Base-by-base conservation (phyloP, 2,329 filamentous ascomycete species). In the Neonectria ditissima region DNA sequence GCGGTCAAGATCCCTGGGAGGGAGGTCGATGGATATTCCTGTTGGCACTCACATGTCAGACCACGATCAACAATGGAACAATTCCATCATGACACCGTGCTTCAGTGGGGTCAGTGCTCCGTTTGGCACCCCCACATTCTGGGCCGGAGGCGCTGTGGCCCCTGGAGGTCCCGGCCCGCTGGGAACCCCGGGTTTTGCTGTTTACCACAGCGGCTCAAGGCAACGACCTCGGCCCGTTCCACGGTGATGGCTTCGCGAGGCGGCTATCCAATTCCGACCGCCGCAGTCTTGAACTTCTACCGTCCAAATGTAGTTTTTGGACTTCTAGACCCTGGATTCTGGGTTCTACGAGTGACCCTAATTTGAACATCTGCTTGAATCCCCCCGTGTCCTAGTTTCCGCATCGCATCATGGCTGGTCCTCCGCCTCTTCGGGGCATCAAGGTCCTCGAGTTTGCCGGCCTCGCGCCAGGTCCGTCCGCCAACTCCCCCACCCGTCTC, bases 401-500 rank as follows among this genome's bases (percentile, higher is more conserved):
- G 24, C 16, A 20, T 22, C 16, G 22, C 32, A 71, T n/a, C 22
- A 78, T 78, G 76, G 61, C 69, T 47, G 67, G 64, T 45, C 66
- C 71, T 24, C 75, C 78, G 11, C 79, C 79, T 44, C 78, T 87
- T 28, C 77, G 80, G 47, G 85, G 84, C 64, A 79, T 88, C 75
- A 86, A 83, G 69, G 86, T 89, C 74, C 78, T 89, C 39, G 87
- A 89, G 71, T 84, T 89, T 66, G 86, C 86, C 53, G 86, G 87
- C 22, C 81, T 88, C 22, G 89, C 89, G 16, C 89, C 89, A 69
- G 88, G 88, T 88, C 76, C 22, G 76, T 68, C 9, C 8, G 13
- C 39, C 48, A 11, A 18, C 47, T 22, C 14, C 5, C 5, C 1
- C 28, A 28, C 45, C 10, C 11, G 13, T 10, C 26, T 10, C 26